phyloP scores from a whole-genome alignment of 331 rosid species.

The Telfairia occidentalis region DNA sequence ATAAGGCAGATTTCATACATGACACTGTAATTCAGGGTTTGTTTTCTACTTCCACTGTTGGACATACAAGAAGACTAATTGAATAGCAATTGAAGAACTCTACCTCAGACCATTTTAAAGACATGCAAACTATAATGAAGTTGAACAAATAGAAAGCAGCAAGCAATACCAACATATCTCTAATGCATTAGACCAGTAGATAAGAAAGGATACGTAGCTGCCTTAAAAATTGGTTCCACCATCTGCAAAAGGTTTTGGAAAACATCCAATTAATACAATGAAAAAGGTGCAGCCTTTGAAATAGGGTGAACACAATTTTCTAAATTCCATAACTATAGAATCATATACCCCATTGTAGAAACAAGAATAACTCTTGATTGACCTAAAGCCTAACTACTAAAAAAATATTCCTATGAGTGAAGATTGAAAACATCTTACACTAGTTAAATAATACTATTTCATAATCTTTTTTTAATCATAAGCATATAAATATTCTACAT shows the following conservation, averaged over 20 bases:
- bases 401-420: neutral
- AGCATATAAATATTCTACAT: neutral
- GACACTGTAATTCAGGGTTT: neutral
- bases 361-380: neutral
- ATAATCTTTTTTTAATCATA: neutral
- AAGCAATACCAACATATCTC: neutral
- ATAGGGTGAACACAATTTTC: neutral
- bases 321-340: neutral
- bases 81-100: neutral
- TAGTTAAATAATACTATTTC: neutral
- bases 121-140: neutral
- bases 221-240: conserved; percentile 82
- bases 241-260: conserved; percentile 45
- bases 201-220: conserved; percentile 72
- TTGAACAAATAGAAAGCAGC: neutral
- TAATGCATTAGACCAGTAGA: neutral
- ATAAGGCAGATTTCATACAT: neutral
- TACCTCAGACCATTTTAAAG: neutral
- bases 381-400: neutral
- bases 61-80: neutral
- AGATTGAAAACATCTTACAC: neutral
- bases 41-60: neutral
- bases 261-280: neutral
- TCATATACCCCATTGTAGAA: neutral
- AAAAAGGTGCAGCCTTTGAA: neutral